Conservation (phyloP, 2,329 filamentous ascomycete genomes). For the Pseudogymnoascus sp. region DNA sequence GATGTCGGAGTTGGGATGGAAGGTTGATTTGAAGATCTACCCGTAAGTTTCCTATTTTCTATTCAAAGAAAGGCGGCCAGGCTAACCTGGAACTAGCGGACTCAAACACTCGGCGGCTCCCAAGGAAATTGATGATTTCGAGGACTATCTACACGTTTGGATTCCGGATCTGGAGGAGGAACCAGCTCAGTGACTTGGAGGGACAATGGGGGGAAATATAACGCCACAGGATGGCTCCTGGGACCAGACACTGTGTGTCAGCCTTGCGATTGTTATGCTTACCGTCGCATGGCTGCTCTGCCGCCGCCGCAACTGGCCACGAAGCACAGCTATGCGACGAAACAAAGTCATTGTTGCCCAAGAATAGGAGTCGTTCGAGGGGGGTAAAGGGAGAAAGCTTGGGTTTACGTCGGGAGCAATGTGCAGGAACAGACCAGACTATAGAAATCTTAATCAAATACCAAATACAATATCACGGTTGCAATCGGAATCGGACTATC, state of each 20-base stretch:
- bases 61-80: neutral
- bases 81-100: conserved; percentile 35
- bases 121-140: conserved; percentile 74
- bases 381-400: neutral
- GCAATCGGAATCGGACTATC: neutral
- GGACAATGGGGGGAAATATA: neutral
- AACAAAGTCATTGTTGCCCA: neutral
- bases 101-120: conserved; percentile 69
- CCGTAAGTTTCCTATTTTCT: conserved; percentile 39
- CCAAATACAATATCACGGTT: neutral
- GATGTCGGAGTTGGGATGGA: conserved; percentile 60
- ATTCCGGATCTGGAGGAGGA: conserved; percentile 37
- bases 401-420: neutral
- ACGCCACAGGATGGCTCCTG: neutral
- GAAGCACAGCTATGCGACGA: neutral
- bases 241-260: neutral
- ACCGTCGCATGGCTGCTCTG: neutral
- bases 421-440: neutral
- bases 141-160: conserved; percentile 43
- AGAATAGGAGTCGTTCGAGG: neutral
- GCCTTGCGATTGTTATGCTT: neutral
- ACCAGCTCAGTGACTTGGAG: neutral
- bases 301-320: neutral
- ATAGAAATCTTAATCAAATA: neutral
- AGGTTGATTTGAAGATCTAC: conserved; percentile 70